phyloP scores from a whole-genome alignment of 495 filamentous ascomycete genomes.

The Neurospora cerealis region DNA sequence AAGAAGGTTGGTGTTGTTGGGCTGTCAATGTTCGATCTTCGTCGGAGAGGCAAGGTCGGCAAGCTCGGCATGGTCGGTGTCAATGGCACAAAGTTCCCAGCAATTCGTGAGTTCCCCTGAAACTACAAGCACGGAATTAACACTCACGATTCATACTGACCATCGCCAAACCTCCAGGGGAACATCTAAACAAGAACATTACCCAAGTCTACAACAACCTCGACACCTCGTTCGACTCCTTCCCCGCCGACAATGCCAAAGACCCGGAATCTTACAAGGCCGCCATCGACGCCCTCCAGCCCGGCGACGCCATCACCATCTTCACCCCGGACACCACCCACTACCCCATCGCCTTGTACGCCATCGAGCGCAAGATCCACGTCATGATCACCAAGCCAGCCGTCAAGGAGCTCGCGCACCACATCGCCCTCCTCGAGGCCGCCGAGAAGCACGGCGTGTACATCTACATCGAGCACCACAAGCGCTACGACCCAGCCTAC shows the following conservation, averaged over 20 bases:
- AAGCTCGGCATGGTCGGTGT: slow-evolving; percentile 84
- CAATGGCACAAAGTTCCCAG: slow-evolving; percentile 79
- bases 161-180: slow-evolving; percentile 37
- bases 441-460: slow-evolving; percentile 70
- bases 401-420: slow-evolving; percentile 70
- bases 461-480: slow-evolving; percentile 94
- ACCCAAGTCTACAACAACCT: slow-evolving; percentile 76
- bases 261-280: slow-evolving; percentile 82
- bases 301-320: slow-evolving; percentile 87
- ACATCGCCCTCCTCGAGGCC: slow-evolving; percentile 61
- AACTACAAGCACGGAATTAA: not conserved
- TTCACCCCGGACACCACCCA: slow-evolving; percentile 95
- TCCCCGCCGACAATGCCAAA: slow-evolving; percentile 55
- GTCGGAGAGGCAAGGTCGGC: slow-evolving; percentile 78
- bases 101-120: slow-evolving; percentile 56
- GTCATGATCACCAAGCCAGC: slow-evolving; percentile 95
- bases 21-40: slow-evolving; percentile 79
- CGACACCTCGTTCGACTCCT: slow-evolving; percentile 74
- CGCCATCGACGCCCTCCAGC: slow-evolving; percentile 75
- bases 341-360: slow-evolving; percentile 89
- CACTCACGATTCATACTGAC: not conserved
- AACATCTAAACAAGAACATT: slow-evolving; percentile 86
- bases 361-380: slow-evolving; percentile 76
- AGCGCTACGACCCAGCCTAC: slow-evolving; percentile 89
- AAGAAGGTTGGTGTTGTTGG: slow-evolving; percentile 93